Base-by-base conservation (phyloP, 331 rosid genomes). In the Spiraea crenata region DNA sequence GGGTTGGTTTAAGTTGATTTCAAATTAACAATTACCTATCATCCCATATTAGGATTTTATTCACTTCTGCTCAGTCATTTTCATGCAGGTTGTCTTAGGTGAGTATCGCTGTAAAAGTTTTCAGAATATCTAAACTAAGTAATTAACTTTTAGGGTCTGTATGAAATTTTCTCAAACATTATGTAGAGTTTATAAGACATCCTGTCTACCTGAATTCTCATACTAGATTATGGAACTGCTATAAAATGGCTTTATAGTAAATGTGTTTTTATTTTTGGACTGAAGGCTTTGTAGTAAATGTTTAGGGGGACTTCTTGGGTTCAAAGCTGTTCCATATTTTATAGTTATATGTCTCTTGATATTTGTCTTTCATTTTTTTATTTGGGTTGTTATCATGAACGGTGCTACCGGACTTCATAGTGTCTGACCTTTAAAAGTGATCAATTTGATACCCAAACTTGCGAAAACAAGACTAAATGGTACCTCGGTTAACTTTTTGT, bases 221-320 rank as follows among this genome's bases (percentile, higher is more conserved):
- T 25, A 25, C 31, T n/a, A n/a, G n/a, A n/a, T n/a, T n/a, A n/a
- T n/a, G 12, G 64, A 65, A 70, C n/a, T 78, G 50, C 65, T 67
- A 38, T 13, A 31, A 47, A 65, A 62, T 48, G 38, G 19, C 9
- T 67, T 50, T 16, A 37, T 52, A 63, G 54, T 25, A 5, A 17
- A 9, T 9, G 35, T 31, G n/a, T n/a, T n/a, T n/a, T n/a, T n/a
- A n/a, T n/a, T n/a, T n/a, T n/a, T n/a, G n/a, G n/a, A n/a, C n/a
- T n/a, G n/a, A n/a, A n/a, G 38, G 19, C 9, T 67, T 50, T 16
- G 42, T 52, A 63, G 54, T 25, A 5, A 17, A 9, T 9, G 35
- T 31, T 1, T 5, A 34, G 7, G 9, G 13, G 47, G 10, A n/a
- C 37, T 64, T 7, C 34, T 44, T 13, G 6, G 48, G 15, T 55